Conservation (phyloP, 306 rosid genomes). For the Sicyos edulis region DNA sequence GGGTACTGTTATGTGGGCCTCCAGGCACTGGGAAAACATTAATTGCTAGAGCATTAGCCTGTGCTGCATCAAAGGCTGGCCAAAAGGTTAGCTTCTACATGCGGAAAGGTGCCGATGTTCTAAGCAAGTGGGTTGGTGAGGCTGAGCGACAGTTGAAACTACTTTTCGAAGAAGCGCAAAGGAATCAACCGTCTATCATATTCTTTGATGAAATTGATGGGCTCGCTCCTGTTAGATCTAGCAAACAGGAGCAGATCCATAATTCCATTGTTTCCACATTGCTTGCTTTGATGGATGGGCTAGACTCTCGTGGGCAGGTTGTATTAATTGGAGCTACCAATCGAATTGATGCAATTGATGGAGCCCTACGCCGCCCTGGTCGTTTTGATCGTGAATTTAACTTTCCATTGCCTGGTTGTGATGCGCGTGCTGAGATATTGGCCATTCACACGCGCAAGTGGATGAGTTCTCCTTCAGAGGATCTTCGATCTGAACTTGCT, state of each 20-base stretch:
- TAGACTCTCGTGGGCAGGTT: constrained; percentile 98
- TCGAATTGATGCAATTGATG: constrained; percentile 96
- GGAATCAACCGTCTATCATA: constrained; percentile 94
- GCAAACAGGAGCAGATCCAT: constrained; percentile 98
- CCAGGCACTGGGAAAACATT: constrained; percentile 98
- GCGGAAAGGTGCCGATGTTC: constrained; percentile 98
- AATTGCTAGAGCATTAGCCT: constrained; percentile 93
- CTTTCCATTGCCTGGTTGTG: constrained; percentile 89
- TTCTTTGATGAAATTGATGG: constrained; percentile 99
- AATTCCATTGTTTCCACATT: constrained; percentile 95
- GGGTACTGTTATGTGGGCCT: constrained; percentile 94
- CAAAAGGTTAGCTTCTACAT: constrained; percentile 97
- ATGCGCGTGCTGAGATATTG: constrained; percentile 93
- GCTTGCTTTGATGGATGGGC: constrained; percentile 99
- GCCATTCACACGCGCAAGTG: constrained; percentile 95
- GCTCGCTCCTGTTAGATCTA: constrained; percentile 97
- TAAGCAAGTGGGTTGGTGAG: constrained; percentile 99
- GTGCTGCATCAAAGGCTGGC: constrained; percentile 99
- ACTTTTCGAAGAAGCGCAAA: constrained; percentile 97
- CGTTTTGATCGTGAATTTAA: constrained; percentile 96
- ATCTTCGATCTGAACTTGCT: constrained; percentile 76
- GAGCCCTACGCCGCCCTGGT: constrained; percentile 98
- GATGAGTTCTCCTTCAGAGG: constrained; percentile 80
- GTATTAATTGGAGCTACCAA: constrained; percentile 98
- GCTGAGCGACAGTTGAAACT: constrained; percentile 97